Conservation (phyloP, 2,329 filamentous ascomycete genomes). For the Penicillium olsonii region DNA sequence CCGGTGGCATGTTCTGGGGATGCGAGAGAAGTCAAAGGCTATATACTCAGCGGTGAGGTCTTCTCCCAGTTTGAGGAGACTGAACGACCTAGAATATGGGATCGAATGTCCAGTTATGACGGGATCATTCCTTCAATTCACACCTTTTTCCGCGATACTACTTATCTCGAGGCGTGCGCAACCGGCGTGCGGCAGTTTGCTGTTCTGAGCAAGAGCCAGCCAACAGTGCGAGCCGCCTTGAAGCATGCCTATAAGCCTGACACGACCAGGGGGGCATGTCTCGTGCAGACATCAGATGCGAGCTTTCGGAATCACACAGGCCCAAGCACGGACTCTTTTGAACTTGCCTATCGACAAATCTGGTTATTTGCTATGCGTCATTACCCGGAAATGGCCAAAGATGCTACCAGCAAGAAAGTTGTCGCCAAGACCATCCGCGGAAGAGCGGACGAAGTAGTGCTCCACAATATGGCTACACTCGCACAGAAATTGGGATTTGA, state of each 20-base stretch:
- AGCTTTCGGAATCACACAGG: conserved; percentile 19
- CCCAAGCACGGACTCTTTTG: conserved; percentile 8
- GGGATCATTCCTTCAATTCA: conserved; percentile 38
- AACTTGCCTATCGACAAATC: conserved; percentile 28
- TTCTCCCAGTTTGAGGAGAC: conserved; percentile 3
- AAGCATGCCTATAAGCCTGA: conserved; percentile 5
- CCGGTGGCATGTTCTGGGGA: conserved; percentile 10
- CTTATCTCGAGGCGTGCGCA: conserved; percentile 32
- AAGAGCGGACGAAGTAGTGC: conserved; percentile 18
- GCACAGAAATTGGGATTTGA: conserved; percentile 22
- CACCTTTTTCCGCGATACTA: conserved; percentile 42
- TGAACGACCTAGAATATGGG: conserved; percentile 34
- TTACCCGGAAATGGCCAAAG: conserved; percentile 24
- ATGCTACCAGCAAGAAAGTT: conserved; percentile 14
- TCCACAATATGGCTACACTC: conserved; percentile 27
- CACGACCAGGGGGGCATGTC: neutral
- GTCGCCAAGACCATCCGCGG: conserved; percentile 12
- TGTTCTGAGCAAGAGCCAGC: conserved; percentile 1
- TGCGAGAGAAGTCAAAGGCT: neutral
- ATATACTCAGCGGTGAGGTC: neutral
- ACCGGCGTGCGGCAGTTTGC: conserved; percentile 31
- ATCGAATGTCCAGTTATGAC: conserved; percentile 24
- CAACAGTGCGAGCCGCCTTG: neutral
- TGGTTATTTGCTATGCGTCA: conserved; percentile 36
- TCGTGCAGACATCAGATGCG: conserved; percentile 29